phyloP scores from a whole-genome alignment of 345 rosid genomes.

The Barbarea vulgaris region DNA sequence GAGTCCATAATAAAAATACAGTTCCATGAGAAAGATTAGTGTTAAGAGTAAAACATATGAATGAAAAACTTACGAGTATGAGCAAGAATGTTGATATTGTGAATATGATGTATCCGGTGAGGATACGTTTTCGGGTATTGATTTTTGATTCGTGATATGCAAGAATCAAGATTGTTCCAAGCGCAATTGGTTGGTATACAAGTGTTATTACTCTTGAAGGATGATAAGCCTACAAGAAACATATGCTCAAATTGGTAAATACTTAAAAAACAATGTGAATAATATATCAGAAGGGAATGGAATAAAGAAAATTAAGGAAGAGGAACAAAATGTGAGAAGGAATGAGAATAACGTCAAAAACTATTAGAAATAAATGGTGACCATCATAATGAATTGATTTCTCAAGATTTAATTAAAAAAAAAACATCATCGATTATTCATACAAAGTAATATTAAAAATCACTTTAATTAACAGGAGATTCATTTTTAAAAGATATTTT shows the following conservation, averaged over 20 bases:
- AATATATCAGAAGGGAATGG: background rate
- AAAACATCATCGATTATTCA: background rate
- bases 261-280: background rate
- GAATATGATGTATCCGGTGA: constrained; percentile 69
- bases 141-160: constrained; percentile 72
- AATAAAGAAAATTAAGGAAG: background rate
- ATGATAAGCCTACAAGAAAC: constrained; percentile 62
- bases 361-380: background rate
- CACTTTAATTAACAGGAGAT: too few species aligned
- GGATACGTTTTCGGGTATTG: constrained; percentile 65
- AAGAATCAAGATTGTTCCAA: constrained; percentile 62
- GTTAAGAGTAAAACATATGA: background rate
- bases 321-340: background rate
- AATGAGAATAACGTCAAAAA: background rate
- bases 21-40: too few species aligned
- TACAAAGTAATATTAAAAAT: too few species aligned
- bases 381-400: background rate
- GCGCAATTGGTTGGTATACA: constrained; percentile 76
- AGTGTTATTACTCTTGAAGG: constrained; percentile 87
- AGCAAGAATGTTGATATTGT: constrained; percentile 63
- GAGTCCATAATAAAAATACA: background rate
- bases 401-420: background rate
- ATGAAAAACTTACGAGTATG: constrained; percentile 57
- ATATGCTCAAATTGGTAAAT: background rate
- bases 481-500: too few species aligned